phyloP scores from a whole-genome alignment of 345 rosid species.

The rapeseed (Brassica napus) region Da-Ae NC_063444.1:42733501-42734000 shows the following conservation, averaged over 20 bases:
- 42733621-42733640: neutral
- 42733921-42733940: conserved; percentile 89
- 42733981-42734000: conserved; percentile 63
- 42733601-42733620: neutral
- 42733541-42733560: conserved; percentile 93
- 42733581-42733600: neutral
- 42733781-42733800: conserved; percentile 89
- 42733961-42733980: conserved; percentile 95
- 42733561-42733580: neutral
- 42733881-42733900: conserved; percentile 12
- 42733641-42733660: neutral
- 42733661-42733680: conserved; percentile 10
- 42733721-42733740: conserved; percentile 89
- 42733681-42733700: conserved; percentile 26
- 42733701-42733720: conserved; percentile 88
- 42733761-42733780: conserved; percentile 74
- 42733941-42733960: conserved; percentile 84
- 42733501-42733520: conserved; percentile 60
- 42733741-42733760: conserved; percentile 92
- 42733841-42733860: neutral
- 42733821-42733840: neutral
- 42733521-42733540: conserved; percentile 93
- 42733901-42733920: conserved; percentile 75
- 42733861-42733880: neutral
- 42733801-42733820: conserved; percentile 55